Conservation (phyloP, 1,139 yeast genomes). For the Taphrina confusa region DNA sequence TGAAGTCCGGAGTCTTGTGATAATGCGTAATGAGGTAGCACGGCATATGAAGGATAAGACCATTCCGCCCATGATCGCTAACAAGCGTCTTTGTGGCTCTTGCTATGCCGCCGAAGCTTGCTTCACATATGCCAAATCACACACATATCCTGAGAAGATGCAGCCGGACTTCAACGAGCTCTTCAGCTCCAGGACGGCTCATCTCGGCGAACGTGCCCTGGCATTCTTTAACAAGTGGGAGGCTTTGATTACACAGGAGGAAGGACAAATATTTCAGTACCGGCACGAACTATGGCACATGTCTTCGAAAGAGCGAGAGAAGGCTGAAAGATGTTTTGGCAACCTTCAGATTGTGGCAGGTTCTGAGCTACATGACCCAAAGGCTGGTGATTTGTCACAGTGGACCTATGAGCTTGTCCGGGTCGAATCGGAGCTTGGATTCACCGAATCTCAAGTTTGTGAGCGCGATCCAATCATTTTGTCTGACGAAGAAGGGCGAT, state of each 20-base stretch:
- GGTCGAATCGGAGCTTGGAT: constrained; percentile 14
- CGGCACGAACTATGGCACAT: constrained; percentile 70
- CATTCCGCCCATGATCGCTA: constrained; percentile 62
- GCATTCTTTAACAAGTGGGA: constrained; percentile 75
- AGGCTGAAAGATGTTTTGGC: constrained; percentile 52
- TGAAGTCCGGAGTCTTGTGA: constrained; percentile 65
- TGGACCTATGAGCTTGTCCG: constrained; percentile 34
- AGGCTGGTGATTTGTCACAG: constrained; percentile 19
- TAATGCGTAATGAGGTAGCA: constrained; percentile 71
- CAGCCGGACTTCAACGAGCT: constrained; percentile 48
- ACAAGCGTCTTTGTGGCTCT: constrained; percentile 61
- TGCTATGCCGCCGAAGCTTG: constrained; percentile 68
- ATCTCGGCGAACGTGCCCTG: constrained; percentile 53
- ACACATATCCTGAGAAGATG: constrained; percentile 59
- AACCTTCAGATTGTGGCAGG: constrained; percentile 29
- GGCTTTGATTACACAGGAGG: constrained; percentile 70
- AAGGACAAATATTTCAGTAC: constrained; percentile 56
- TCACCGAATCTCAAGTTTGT: constrained; percentile 41
- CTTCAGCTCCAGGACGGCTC: constrained; percentile 56
- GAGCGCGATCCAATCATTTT: constrained; percentile 55
- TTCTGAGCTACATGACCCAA: constrained; percentile 20
- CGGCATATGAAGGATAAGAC: constrained; percentile 54
- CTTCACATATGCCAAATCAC: constrained; percentile 58
- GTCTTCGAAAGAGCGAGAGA: constrained; percentile 63
- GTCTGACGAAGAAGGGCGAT: constrained; percentile 80